A percentile compares a stretch with the other conserved stretches of the same genome.
These are phyloP conservation scores for Prunus davidiana DNA, from an alignment of 306 rosid species.

Conservation along the genomic window DNA sequence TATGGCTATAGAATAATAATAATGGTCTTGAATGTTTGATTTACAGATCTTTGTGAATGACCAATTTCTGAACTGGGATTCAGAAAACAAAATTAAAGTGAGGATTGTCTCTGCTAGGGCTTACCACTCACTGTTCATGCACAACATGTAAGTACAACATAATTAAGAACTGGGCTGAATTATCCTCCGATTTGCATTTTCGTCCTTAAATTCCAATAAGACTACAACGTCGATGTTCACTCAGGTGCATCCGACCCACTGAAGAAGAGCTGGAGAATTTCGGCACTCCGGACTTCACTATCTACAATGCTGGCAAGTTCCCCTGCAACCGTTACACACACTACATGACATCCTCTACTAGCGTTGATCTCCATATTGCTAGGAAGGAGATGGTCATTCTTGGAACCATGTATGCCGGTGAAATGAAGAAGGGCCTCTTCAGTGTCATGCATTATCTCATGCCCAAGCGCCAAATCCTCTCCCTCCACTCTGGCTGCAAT, in stretches of 20 bases:
- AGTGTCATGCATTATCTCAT: slow-evolving; percentile 88
- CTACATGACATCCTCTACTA: slow-evolving; percentile 93
- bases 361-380: slow-evolving; percentile 69
- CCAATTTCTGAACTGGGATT: slow-evolving; percentile 87
- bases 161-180: too few relatives aligned
- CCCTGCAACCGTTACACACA: slow-evolving; percentile 90
- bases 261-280: slow-evolving; percentile 79
- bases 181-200: too few relatives aligned
- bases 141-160: slow-evolving; percentile 73
- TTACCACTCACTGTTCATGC: slow-evolving; percentile 88
- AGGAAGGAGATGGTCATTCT: slow-evolving; percentile 92
- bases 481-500: slow-evolving; percentile 88
- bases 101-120: slow-evolving; percentile 81
- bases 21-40: not conserved
- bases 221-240: too few relatives aligned
- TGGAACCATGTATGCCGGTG: slow-evolving; percentile 92
- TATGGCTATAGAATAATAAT: not conserved
- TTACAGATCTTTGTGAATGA: slow-evolving; percentile 74
- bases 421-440: slow-evolving; percentile 93
- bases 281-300: slow-evolving; percentile 87
- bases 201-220: too few relatives aligned
- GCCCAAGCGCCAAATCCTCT: slow-evolving; percentile 76
- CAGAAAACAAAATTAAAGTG: slow-evolving; percentile 74
- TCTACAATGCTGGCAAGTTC: slow-evolving; percentile 87
- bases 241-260: slow-evolving; percentile 85